These are phyloP conservation scores for Alternaria novae-zelandiae DNA, from an alignment of 2,329 filamentous ascomycete species.

Conservation along the genomic window DNA sequence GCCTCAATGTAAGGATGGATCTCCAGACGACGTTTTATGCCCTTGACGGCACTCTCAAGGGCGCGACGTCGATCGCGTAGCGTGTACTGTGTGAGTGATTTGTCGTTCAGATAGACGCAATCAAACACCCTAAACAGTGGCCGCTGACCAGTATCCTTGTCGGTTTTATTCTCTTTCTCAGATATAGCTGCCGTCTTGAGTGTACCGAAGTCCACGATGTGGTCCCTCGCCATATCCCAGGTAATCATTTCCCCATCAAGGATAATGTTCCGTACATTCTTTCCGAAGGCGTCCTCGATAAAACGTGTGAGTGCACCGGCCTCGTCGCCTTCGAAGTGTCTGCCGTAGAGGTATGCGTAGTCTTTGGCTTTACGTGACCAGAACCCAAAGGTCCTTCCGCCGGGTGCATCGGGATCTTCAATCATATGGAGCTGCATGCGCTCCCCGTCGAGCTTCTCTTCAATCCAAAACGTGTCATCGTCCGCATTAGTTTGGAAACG, in stretches of 20 bases:
- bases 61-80: slow-evolving; percentile 80
- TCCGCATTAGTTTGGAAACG: slow-evolving; percentile 70
- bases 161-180: slow-evolving; percentile 75
- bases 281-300: slow-evolving; percentile 76
- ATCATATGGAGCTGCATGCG: slow-evolving; percentile 96
- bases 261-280: slow-evolving; percentile 83
- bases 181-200: slow-evolving; percentile 88
- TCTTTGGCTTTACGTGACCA: slow-evolving; percentile 98
- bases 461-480: slow-evolving; percentile 88
- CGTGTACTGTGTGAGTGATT: slow-evolving; percentile 79
- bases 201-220: slow-evolving; percentile 87
- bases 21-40: slow-evolving; percentile 78
- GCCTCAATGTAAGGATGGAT: slow-evolving; percentile 76
- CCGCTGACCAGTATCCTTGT: slow-evolving; percentile 64
- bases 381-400: slow-evolving; percentile 79
- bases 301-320: slow-evolving; percentile 81
- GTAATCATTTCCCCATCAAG: slow-evolving; percentile 99
- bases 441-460: slow-evolving; percentile 97
- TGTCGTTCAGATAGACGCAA: slow-evolving; percentile 85
- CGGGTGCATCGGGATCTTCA: slow-evolving; percentile 69
- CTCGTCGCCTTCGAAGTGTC: slow-evolving; percentile 70
- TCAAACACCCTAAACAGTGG: slow-evolving; percentile 90
- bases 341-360: slow-evolving; percentile 92
- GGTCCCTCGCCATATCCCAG: slow-evolving; percentile 87
- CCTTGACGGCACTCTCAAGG: slow-evolving; percentile 72